Evolutionary conservation across 2,329 filamentous ascomycete genomes (phyloP), one percentile per base, ranked within the genome.

Genomic region (Colletotrichum sansevieriae): DNA sequence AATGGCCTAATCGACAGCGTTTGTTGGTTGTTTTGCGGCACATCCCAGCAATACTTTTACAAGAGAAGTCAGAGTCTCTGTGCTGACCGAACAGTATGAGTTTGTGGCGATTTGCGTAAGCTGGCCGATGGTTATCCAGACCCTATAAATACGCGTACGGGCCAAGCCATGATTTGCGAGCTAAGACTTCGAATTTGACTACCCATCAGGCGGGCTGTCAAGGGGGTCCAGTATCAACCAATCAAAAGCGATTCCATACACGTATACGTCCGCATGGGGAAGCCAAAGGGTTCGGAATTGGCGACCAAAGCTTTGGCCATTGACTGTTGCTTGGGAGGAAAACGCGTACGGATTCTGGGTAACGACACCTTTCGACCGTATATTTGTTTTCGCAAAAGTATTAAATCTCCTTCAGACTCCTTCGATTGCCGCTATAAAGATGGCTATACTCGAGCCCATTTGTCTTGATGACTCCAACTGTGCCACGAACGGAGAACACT

Each of bases 371-470:
- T 25, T 29, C 15, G 41, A 39, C 18, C 13, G n/a, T n/a, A 15
- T 11, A 41, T 55, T 29, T 22, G 22, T 13, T 12, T 22, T 46
- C 51, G 49, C 13, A 29, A 10, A 13, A 15, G 12, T 20, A 35
- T 4, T 44, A 15, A 52, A 60, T 54, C 12, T 44, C 55, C 37
- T 44, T 18, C 41, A 47, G 22, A 11, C 15, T 5, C 18, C 37
- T 20, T n/a, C n/a, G 49, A 43, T n/a, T 56, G 37, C 18, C 51
- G 60, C 39, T 65, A 65, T 61, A 65, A 65, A 61, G 47, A 61
- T 61, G 63, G 63, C 47, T 35, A 10, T 29, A 37, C 8, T 46
- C 37, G 63, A 47, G 39, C 47, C 63, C 56, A 39, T 54, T 55
- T 54, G 56, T 46, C 63, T 65, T 61, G 63, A 47, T 56, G 29